These are phyloP conservation scores for Epichloe gansuensis DNA, from an alignment of 2,329 filamentous ascomycete genomes.

Conservation along the genomic window DNA sequence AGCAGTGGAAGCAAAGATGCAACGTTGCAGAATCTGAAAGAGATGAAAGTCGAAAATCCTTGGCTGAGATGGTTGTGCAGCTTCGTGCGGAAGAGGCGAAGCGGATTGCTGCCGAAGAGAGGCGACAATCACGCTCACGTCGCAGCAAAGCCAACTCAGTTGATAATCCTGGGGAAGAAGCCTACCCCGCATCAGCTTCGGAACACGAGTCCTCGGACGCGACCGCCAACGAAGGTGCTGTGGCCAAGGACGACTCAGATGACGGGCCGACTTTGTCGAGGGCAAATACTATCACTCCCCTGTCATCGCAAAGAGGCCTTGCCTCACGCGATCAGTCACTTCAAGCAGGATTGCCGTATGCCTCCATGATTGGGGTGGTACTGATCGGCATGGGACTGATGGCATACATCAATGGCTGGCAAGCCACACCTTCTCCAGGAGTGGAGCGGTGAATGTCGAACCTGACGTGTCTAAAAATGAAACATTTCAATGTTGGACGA, in stretches of 20 bases:
- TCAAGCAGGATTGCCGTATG: constrained; percentile 54
- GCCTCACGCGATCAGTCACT: constrained; percentile 32
- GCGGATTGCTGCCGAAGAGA: constrained; percentile 31
- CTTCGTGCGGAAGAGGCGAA: constrained; percentile 56
- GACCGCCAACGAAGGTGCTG: constrained; percentile 6
- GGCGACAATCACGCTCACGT: constrained; percentile 25
- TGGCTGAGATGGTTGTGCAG: constrained; percentile 80
- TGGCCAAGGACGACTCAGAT: constrained; percentile 21
- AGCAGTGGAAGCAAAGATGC: constrained; percentile 63
- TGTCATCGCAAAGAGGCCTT: constrained; percentile 25
- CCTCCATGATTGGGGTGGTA: constrained; percentile 72
- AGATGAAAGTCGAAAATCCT: constrained; percentile 55
- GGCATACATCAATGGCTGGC: constrained; percentile 80
- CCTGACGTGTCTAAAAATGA: neutral
- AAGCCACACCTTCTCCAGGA: constrained; percentile 27
- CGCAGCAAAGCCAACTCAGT: neutral
- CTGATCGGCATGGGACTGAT: constrained; percentile 72
- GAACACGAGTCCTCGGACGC: neutral
- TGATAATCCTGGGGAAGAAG: constrained; percentile 4
- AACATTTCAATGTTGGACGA: neutral
- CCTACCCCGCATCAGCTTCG: neutral
- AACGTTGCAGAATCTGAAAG: constrained; percentile 72
- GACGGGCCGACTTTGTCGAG: constrained; percentile 34
- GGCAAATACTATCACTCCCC: constrained; percentile 37
- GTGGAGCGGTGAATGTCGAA: constrained; percentile 18